Evolutionary conservation across 805 yeast species (phyloP).

Genomic region (Yamadazyma kitorensis): DNA sequence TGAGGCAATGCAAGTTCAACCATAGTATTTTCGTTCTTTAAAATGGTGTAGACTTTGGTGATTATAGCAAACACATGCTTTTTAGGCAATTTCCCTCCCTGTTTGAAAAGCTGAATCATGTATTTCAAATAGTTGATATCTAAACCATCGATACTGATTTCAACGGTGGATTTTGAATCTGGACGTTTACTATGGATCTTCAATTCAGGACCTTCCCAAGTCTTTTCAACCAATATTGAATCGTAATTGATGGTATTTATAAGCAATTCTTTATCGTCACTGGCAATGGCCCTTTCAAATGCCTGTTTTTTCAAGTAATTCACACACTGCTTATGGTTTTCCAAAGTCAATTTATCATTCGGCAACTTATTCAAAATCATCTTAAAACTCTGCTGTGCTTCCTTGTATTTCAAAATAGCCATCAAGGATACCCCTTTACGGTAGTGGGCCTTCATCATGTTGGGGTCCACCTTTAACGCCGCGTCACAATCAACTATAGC

Average conservation of each 20-base stretch:
- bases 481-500: conserved; percentile 76
- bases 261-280: conserved; percentile 56
- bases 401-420: conserved; percentile 73
- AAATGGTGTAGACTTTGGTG: conserved; percentile 62
- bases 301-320: conserved; percentile 68
- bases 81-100: conserved; percentile 74
- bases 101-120: conserved; percentile 69
- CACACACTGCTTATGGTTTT: conserved; percentile 59
- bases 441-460: conserved; percentile 76
- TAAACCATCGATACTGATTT: conserved; percentile 35
- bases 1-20: conserved; percentile 59
- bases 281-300: conserved; percentile 83
- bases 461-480: conserved; percentile 65
- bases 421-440: conserved; percentile 80
- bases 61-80: conserved; percentile 81
- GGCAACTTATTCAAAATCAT: conserved; percentile 62
- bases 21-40: conserved; percentile 67
- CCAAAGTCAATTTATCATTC: conserved; percentile 62
- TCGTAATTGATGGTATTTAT: conserved; percentile 48
- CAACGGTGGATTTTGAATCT: conserved; percentile 18
- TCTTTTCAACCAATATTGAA: conserved; percentile 47
- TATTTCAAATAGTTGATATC: conserved; percentile 56
- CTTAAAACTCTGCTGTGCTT: conserved; percentile 69
- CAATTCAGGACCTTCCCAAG: conserved; percentile 59
- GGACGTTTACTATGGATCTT: conserved; percentile 34